These are phyloP conservation scores for Skeletonema marinoi DNA, from an alignment of 108 stramenopile genomes.

Conservation along the genomic window DNA sequence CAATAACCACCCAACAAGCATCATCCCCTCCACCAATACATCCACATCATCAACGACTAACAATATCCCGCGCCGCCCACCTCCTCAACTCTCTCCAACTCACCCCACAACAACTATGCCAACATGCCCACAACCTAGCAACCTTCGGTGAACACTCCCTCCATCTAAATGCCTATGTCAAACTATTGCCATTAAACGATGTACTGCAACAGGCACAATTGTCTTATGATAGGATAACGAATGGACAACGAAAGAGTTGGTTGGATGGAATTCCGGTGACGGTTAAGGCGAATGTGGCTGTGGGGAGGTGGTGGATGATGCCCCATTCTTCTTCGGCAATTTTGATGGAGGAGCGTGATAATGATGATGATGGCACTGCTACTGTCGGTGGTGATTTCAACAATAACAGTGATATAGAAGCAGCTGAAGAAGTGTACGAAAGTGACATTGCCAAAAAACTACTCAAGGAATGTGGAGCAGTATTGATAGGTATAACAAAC, in stretches of 20 bases:
- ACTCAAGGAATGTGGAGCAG: conserved; percentile 73
- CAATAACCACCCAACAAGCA: not conserved
- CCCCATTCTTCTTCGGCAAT: conserved; percentile 86
- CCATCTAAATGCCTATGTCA: conserved; percentile 61
- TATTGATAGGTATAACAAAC: conserved; percentile 89
- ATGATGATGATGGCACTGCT: not conserved
- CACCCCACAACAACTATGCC: conserved; percentile 31
- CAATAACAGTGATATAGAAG: not conserved
- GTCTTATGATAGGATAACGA: conserved; percentile 56
- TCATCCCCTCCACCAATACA: not conserved
- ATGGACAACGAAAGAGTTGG: conserved; percentile 37
- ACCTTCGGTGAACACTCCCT: conserved; percentile 39
- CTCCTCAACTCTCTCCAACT: conserved; percentile 12
- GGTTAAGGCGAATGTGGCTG: conserved; percentile 95
- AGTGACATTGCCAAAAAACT: conserved; percentile 76
- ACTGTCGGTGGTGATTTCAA: conserved; percentile 1
- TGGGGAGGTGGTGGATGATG: conserved; percentile 48
- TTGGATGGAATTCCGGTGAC: conserved; percentile 93
- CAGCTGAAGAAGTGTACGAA: conserved; percentile 55
- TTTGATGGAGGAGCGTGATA: conserved; percentile 42
- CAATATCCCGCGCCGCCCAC: conserved; percentile 28
- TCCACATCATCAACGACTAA: conserved; percentile 13
- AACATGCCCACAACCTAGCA: conserved; percentile 39
- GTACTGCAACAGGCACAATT: conserved; percentile 53
- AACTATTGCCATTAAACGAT: conserved; percentile 31